phyloP scores from a whole-genome alignment of 768 basidiomycete genomes.

The Boletellus sp. region DNA sequence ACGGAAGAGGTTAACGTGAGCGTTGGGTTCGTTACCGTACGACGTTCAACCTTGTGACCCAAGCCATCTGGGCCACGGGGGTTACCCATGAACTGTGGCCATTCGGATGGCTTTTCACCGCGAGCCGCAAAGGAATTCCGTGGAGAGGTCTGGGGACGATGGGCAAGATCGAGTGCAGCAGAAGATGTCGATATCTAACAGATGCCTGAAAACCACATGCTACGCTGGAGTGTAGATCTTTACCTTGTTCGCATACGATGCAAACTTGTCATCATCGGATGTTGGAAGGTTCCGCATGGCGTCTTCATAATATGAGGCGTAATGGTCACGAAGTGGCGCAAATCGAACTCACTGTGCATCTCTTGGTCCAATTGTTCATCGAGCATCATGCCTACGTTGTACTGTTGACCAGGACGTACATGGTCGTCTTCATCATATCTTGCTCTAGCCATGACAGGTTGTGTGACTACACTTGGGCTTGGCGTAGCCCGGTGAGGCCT shows the following conservation, averaged over 20 bases:
- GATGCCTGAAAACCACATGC: slow-evolving; percentile 1
- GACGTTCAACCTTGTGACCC: slow-evolving; percentile 55
- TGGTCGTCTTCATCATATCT: slow-evolving; percentile 60
- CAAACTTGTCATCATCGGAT: slow-evolving; percentile 86
- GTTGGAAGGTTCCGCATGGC: slow-evolving; percentile 86
- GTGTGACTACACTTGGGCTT: slow-evolving; percentile 46
- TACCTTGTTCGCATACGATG: slow-evolving; percentile 64
- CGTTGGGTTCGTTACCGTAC: slow-evolving; percentile 71
- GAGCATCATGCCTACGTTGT: slow-evolving; percentile 85
- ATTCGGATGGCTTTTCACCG: slow-evolving; percentile 80
- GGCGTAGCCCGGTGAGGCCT: slow-evolving; percentile 55
- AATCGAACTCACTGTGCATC: slow-evolving; percentile 73
- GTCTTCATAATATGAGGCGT: slow-evolving; percentile 44
- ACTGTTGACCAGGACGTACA: slow-evolving; percentile 55
- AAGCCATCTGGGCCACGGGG: slow-evolving; percentile 59
- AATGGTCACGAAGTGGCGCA: slow-evolving; percentile 5
- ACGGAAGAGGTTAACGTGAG: slow-evolving; percentile 58
- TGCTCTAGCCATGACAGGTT: slow-evolving; percentile 51
- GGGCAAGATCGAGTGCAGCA: slow-evolving; percentile 89
- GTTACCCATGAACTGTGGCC: slow-evolving; percentile 82
- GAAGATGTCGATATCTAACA: slow-evolving; percentile 78
- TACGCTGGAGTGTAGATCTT: slow-evolving; percentile 14
- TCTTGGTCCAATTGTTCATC: slow-evolving; percentile 93
- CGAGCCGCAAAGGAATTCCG: slow-evolving; percentile 55
- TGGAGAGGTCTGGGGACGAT: slow-evolving; percentile 78